Evolutionary conservation across 73 alveolate genomes (phyloP).

Genomic region (Halteria grandinella): DNA sequence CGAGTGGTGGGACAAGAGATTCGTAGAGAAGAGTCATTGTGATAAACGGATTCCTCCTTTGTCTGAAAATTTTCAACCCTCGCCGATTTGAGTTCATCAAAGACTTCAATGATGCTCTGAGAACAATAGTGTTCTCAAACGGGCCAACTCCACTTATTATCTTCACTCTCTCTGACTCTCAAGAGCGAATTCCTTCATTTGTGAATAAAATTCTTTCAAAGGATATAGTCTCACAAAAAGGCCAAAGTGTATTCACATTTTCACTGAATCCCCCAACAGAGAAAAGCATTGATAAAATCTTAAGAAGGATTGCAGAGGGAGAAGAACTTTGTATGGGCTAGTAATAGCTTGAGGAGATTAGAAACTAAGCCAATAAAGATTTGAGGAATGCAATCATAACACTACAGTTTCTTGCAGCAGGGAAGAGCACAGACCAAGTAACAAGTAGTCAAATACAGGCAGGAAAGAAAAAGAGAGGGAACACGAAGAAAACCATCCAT

Average conservation of each 20-base stretch:
- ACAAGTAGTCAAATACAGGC: background rate
- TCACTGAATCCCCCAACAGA: slow-evolving; percentile 63
- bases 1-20: background rate
- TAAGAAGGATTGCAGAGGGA: background rate
- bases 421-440: background rate
- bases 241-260: background rate
- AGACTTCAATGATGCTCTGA: slow-evolving; percentile 9
- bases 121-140: background rate
- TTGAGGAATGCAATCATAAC: slow-evolving; percentile 52
- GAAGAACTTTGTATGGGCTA: background rate
- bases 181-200: slow-evolving; percentile 32
- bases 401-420: slow-evolving; percentile 49
- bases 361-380: slow-evolving; percentile 19
- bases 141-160: slow-evolving; percentile 6
- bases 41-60: slow-evolving; percentile 50
- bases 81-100: slow-evolving; percentile 8
- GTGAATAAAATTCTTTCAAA: slow-evolving; percentile 23
- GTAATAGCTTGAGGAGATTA: slow-evolving; percentile 9
- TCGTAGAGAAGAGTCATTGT: slow-evolving; percentile 11
- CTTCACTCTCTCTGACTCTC: slow-evolving; percentile 46
- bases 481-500: background rate
- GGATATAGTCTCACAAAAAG: background rate
- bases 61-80: slow-evolving; percentile 22
- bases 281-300: slow-evolving; percentile 13
- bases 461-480: background rate